These are phyloP conservation scores for Monascus ruber DNA, from an alignment of 2,329 filamentous ascomycete species.

Conservation along the genomic window DNA sequence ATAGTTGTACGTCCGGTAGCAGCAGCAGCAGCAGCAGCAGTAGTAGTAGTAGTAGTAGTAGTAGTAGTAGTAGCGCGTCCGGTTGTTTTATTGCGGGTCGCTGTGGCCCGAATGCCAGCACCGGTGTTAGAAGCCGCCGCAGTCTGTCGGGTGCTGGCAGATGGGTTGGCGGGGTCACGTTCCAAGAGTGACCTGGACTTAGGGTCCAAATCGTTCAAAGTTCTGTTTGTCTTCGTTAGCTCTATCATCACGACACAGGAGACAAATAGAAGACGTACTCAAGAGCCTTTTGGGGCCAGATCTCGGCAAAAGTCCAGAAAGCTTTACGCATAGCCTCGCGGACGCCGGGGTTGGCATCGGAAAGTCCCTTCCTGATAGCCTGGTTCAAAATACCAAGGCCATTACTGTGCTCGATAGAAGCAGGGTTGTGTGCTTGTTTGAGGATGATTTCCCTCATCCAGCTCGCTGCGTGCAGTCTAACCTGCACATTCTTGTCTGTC, in stretches of 20 bases:
- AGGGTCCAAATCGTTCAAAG: conserved; percentile 65
- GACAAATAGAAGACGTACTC: conserved; percentile 40
- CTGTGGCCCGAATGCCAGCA: no score
- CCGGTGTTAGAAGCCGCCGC: no score
- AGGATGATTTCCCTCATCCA: conserved; percentile 79
- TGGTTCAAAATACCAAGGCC: conserved; percentile 77
- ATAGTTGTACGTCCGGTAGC: no score
- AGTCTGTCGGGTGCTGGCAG: no score
- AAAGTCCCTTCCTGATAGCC: conserved; percentile 77
- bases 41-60: no score
- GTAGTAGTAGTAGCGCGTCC: neutral
- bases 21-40: neutral
- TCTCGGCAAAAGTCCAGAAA: conserved; percentile 70
- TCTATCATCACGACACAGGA: neutral
- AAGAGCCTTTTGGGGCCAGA: conserved; percentile 71
- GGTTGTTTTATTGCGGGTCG: neutral
- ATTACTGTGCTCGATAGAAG: conserved; percentile 70
- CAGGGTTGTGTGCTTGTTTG: conserved; percentile 65
- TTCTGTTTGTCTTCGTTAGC: conserved; percentile 37
- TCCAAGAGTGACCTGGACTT: conserved; percentile 71
- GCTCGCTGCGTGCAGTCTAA: conserved; percentile 62
- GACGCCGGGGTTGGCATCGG: conserved; percentile 80
- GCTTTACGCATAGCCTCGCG: conserved; percentile 74
- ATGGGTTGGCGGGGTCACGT: conserved; percentile 66
- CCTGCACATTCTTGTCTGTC: conserved; percentile 88